Evolutionary conservation across 495 filamentous ascomycete species (phyloP).

Genomic region (Lasiosphaeriaceae sp.): DNA sequence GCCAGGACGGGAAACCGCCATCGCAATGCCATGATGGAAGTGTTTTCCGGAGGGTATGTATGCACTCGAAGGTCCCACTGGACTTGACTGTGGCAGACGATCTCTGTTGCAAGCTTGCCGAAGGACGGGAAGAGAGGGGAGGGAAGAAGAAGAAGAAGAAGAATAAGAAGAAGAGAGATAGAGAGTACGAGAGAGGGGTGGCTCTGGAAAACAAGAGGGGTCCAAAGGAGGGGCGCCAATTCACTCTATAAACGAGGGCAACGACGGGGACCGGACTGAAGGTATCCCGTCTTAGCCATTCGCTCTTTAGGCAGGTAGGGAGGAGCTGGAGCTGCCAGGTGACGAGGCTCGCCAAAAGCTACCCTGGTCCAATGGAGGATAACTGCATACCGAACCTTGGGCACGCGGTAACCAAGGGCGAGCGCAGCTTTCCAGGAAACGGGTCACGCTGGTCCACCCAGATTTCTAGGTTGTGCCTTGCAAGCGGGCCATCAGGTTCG

Average conservation of each 20-base stretch:
- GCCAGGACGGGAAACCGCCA: constrained; percentile 9
- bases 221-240: neutral
- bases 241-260: neutral
- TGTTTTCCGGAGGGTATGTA: neutral
- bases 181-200: neutral
- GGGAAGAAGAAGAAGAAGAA: neutral
- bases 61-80: neutral
- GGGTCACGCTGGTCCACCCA: neutral
- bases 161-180: neutral
- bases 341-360: neutral
- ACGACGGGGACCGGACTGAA: constrained; percentile 5
- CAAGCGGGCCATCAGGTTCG: neutral
- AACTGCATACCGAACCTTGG: neutral
- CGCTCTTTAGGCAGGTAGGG: constrained; percentile 11
- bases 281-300: constrained; percentile 7
- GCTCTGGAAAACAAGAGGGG: neutral
- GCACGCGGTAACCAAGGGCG: neutral
- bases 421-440: constrained; percentile 9
- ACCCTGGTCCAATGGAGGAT: neutral
- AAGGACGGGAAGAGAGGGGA: neutral
- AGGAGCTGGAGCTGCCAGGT: neutral
- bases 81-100: neutral
- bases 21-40: constrained; percentile 11
- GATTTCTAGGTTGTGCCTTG: constrained; percentile 14
- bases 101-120: neutral